phyloP scores from a whole-genome alignment of 2,329 filamentous ascomycete genomes.

The Xylariaceae sp. region DNA sequence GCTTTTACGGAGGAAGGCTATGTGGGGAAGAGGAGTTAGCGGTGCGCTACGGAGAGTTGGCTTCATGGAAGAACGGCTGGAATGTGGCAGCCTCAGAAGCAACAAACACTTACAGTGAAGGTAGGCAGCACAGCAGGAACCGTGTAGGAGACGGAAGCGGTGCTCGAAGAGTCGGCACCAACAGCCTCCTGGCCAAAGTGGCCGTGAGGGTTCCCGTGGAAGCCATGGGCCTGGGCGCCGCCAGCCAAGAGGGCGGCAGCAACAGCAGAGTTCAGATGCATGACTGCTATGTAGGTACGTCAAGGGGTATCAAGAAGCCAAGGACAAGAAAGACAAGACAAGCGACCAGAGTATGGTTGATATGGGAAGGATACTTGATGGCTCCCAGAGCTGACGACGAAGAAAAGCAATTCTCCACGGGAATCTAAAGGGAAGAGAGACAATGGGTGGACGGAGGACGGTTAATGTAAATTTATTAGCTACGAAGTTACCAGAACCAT shows the following conservation, averaged over 20 bases:
- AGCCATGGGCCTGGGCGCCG: slow-evolving; percentile 58
- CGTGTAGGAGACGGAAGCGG: slow-evolving; percentile 10
- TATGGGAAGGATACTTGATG: slow-evolving; percentile 26
- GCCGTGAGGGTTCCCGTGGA: slow-evolving; percentile 15
- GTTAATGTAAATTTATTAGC: slow-evolving; percentile 23
- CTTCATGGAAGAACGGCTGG: too few relatives aligned
- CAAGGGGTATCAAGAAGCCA: slow-evolving; percentile 6
- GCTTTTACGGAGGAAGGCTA: slow-evolving; percentile 86
- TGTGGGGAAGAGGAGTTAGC: slow-evolving; percentile 8
- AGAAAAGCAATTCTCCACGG: slow-evolving; percentile 25
- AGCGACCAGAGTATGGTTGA: slow-evolving; percentile 22
- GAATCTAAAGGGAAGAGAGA: slow-evolving; percentile 19
- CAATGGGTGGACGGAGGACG: slow-evolving; percentile 14
- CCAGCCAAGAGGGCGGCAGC: slow-evolving; percentile 69
- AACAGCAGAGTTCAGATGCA: slow-evolving; percentile 80
- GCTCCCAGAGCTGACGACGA: slow-evolving; percentile 36
- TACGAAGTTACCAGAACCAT: slow-evolving; percentile 14
- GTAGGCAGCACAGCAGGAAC: slow-evolving; percentile 56
- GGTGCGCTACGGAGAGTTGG: too few relatives aligned
- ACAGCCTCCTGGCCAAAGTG: slow-evolving; percentile 37
- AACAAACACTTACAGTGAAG: slow-evolving; percentile 68
- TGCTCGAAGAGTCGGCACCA: slow-evolving; percentile 34
- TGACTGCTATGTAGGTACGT: slow-evolving; percentile 40
- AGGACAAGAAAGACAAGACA: slow-evolving; percentile 3
- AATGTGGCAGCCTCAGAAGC: too few relatives aligned